phyloP scores from a whole-genome alignment of 1,284 basidiomycete genomes.

The Sutorius eximius region DNA sequence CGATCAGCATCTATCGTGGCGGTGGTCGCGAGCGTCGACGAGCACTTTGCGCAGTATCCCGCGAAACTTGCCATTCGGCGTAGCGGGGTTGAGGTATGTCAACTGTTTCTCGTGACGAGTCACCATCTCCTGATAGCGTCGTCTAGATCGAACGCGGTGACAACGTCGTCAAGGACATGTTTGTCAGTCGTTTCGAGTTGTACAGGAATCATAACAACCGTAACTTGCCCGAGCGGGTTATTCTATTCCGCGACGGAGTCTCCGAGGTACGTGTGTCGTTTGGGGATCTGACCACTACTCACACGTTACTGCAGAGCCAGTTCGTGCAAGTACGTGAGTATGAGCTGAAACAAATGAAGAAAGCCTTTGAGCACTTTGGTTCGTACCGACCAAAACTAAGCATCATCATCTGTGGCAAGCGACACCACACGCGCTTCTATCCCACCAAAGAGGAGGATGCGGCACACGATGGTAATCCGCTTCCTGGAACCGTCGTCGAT shows the following conservation, averaged over 20 bases:
- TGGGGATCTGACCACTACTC: not conserved
- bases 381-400: slow-evolving; percentile 63
- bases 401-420: slow-evolving; percentile 76
- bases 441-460: slow-evolving; percentile 57
- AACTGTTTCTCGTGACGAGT: not conserved
- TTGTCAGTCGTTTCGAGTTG: slow-evolving; percentile 62
- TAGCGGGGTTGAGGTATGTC: slow-evolving; percentile 61
- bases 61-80: slow-evolving; percentile 64
- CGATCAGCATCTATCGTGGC: slow-evolving; percentile 64
- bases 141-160: slow-evolving; percentile 60
- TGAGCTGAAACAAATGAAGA: slow-evolving; percentile 57
- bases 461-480: slow-evolving; percentile 65
- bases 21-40: slow-evolving; percentile 71
- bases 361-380: slow-evolving; percentile 56
- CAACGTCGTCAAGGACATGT: slow-evolving; percentile 53
- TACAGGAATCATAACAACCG: slow-evolving; percentile 53
- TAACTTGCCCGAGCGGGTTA: slow-evolving; percentile 57
- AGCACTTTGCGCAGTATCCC: slow-evolving; percentile 68
- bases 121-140: not conserved
- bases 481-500: slow-evolving; percentile 75
- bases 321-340: slow-evolving; percentile 56
- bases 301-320: slow-evolving; percentile 51
- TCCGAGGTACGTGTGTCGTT: slow-evolving; percentile 53
- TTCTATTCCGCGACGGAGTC: slow-evolving; percentile 75
- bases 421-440: slow-evolving; percentile 70